Conservation (phyloP, 768 basidiomycete genomes). For the Boletus vinaceobasis region DNA sequence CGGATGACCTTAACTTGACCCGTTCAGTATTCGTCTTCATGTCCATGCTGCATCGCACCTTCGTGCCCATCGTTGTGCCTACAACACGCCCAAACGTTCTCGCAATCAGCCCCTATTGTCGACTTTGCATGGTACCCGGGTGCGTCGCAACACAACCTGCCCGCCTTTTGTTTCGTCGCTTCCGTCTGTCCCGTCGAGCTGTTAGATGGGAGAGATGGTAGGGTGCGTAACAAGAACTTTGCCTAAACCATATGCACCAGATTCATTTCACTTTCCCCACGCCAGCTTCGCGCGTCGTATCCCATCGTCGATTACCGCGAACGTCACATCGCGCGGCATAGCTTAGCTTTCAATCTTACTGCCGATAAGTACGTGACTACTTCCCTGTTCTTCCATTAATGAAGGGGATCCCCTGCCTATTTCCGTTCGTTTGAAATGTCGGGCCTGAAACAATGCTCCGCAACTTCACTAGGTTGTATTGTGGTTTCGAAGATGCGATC, state of each 20-base stretch:
- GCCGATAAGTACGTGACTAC: conserved; percentile 52
- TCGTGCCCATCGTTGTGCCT: background rate
- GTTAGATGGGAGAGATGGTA: conserved; percentile 72
- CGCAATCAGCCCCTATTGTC: conserved; percentile 68
- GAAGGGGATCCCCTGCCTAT: background rate
- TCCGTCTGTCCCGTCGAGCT: conserved; percentile 84
- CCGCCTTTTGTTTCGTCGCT: conserved; percentile 77
- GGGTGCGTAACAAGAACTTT: conserved; percentile 44
- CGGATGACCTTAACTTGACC: background rate
- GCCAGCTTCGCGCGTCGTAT: conserved; percentile 88
- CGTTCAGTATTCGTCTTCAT: background rate
- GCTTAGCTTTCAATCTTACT: conserved; percentile 70
- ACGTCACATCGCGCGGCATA: conserved; percentile 82
- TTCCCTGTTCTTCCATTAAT: too few species aligned
- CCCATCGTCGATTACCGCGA: conserved; percentile 92
- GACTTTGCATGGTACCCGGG: conserved; percentile 85
- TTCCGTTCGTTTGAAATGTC: background rate
- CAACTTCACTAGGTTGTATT: conserved; percentile 55
- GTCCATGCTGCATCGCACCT: background rate
- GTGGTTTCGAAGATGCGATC: conserved; percentile 82
- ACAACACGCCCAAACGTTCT: conserved; percentile 28
- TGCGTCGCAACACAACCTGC: conserved; percentile 54
- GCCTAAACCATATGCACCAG: background rate
- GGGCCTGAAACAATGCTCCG: background rate
- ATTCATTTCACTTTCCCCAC: background rate